These are phyloP conservation scores for Gamarada debralockiae DNA, from an alignment of 495 filamentous ascomycete species.

Conservation along the genomic window DNA sequence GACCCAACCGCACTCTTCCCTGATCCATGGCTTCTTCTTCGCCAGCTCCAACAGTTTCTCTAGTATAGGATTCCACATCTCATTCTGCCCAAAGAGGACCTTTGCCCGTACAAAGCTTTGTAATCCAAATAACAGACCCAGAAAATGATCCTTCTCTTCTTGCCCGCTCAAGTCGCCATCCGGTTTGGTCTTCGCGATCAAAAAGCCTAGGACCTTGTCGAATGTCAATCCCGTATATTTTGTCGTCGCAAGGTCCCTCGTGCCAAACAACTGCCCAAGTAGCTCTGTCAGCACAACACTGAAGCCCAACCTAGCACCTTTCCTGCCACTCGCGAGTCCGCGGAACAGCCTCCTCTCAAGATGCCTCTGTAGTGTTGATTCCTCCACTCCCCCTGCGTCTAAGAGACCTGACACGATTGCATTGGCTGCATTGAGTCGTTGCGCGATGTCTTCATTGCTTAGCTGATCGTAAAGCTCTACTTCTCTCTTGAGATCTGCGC, in stretches of 20 bases:
- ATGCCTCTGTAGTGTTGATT: constrained; percentile 45
- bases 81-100: constrained; percentile 57
- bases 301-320: constrained; percentile 88
- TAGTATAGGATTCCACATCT: constrained; percentile 60
- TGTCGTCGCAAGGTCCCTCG: constrained; percentile 33
- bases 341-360: constrained; percentile 68
- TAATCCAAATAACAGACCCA: constrained; percentile 82
- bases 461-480: constrained; percentile 47
- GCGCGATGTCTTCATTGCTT: constrained; percentile 43
- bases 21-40: constrained; percentile 77
- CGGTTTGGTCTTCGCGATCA: constrained; percentile 63
- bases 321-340: constrained; percentile 84
- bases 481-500: constrained; percentile 42
- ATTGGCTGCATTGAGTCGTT: constrained; percentile 47
- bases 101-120: constrained; percentile 78
- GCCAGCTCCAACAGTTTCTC: constrained; percentile 54
- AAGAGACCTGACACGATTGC: constrained; percentile 43
- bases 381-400: constrained; percentile 30
- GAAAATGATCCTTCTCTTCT: constrained; percentile 79
- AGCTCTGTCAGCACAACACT: constrained; percentile 86
- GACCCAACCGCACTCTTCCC: constrained; percentile 80
- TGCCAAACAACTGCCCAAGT: constrained; percentile 56
- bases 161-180: constrained; percentile 64
- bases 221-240: constrained; percentile 48
- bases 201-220: constrained; percentile 55